Percentiles rank a stretch among this genome's conserved stretches.
These are phyloP conservation scores for Hyaloraphidium curvatum DNA, from an alignment of 192 early-diverging fungal species.

Conservation along the genomic window DNA sequence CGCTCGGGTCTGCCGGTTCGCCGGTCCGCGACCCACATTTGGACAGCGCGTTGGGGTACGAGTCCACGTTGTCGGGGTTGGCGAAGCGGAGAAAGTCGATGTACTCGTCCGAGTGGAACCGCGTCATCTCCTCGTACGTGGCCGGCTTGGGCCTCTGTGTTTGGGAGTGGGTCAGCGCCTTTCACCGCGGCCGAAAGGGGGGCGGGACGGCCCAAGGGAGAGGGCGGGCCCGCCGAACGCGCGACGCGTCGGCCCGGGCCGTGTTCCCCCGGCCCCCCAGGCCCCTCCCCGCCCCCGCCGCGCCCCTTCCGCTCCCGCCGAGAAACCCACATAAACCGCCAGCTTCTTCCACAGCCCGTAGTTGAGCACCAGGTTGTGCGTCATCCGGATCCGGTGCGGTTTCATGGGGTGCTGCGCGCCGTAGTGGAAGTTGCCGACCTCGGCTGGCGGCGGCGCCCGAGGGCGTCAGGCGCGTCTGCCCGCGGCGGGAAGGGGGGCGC, in stretches of 20 bases:
- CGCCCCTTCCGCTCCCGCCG: no score
- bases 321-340: slow-evolving; percentile 31
- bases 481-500: background rate
- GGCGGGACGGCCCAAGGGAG: background rate
- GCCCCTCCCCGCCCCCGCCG: no score
- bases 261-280: no score
- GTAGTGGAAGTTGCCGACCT: slow-evolving; percentile 66
- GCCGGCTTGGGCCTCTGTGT: slow-evolving; percentile 60
- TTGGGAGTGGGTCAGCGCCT: background rate
- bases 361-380: slow-evolving; percentile 80
- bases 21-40: slow-evolving; percentile 39
- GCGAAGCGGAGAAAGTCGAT: slow-evolving; percentile 80
- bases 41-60: slow-evolving; percentile 19
- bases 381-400: slow-evolving; percentile 82
- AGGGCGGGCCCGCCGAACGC: background rate
- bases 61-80: slow-evolving; percentile 27
- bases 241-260: background rate
- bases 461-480: background rate
- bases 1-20: slow-evolving; percentile 27
- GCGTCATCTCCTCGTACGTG: slow-evolving; percentile 72
- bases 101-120: slow-evolving; percentile 91
- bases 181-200: background rate
- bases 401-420: slow-evolving; percentile 17
- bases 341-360: slow-evolving; percentile 84
- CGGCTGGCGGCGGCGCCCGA: slow-evolving; percentile 13